Evolutionary conservation across 345 rosid genomes (phyloP).

Genomic region (rapeseed (Brassica napus)): DNA sequence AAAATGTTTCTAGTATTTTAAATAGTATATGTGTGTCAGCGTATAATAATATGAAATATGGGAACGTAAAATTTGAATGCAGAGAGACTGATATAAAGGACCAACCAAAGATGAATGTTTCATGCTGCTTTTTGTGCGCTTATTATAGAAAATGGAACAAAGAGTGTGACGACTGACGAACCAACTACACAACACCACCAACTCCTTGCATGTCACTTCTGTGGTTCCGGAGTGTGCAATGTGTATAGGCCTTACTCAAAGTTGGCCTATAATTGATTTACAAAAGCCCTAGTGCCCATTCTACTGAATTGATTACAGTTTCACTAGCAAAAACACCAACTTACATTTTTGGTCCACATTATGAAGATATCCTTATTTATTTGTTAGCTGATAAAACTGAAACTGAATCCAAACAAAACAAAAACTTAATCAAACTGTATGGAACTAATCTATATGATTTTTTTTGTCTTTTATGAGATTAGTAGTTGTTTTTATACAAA

Average conservation of each 20-base stretch:
- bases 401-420: background rate
- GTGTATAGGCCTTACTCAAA: background rate
- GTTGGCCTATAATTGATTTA: background rate
- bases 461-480: no score
- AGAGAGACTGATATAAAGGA: background rate
- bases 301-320: no score
- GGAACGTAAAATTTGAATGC: background rate
- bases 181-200: constrained; percentile 15
- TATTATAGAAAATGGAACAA: background rate
- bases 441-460: background rate
- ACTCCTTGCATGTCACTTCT: constrained; percentile 15
- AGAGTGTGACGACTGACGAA: constrained; percentile 18
- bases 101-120: constrained; percentile 10
- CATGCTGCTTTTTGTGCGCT: constrained; percentile 26
- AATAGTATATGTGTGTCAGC: background rate
- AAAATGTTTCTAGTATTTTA: background rate
- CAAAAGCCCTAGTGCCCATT: constrained; percentile 7
- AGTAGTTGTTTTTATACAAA: no score
- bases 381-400: background rate
- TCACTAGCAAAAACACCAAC: background rate
- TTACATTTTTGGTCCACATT: background rate
- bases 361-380: background rate
- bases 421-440: background rate
- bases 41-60: background rate
- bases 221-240: background rate